phyloP scores from a whole-genome alignment of 208 protist genomes.

The Vickermania ingenoplastis region DNA sequence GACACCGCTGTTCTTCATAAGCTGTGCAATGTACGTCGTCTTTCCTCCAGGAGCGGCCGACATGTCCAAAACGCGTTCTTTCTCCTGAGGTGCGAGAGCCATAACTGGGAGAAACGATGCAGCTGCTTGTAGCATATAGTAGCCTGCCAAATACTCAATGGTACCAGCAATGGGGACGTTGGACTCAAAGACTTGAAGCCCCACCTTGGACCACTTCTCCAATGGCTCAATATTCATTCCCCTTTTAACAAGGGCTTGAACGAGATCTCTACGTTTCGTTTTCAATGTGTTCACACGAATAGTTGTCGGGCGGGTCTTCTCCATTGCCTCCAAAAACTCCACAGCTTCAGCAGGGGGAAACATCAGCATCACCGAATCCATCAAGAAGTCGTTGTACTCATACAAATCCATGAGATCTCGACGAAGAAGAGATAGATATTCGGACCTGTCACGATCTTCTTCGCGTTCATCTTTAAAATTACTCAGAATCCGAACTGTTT shows the following conservation, averaged over 20 bases:
- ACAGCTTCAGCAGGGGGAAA: conserved; percentile 91
- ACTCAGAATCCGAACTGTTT: conserved; percentile 88
- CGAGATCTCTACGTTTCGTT: conserved; percentile 91
- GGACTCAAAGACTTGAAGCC: conserved; percentile 97
- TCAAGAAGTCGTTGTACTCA: conserved; percentile 93
- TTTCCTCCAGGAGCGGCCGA: conserved; percentile 98
- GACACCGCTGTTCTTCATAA: conserved; percentile 99
- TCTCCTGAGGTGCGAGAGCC: conserved; percentile 91
- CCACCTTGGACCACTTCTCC: conserved; percentile 95
- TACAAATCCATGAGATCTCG: conserved; percentile 92
- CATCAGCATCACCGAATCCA: conserved; percentile 91
- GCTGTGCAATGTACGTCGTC: conserved; percentile 95
- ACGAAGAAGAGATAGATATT: conserved; percentile 90
- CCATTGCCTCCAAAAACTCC: conserved; percentile 97
- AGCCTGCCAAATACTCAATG: conserved; percentile 98
- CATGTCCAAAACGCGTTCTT: conserved; percentile 97
- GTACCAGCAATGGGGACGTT: conserved; percentile 98
- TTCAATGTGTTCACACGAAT: conserved; percentile 99
- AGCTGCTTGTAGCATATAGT: conserved; percentile 99
- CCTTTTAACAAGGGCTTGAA: conserved; percentile 90
- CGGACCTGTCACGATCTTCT: conserved; percentile 62
- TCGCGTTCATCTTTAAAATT: conserved; percentile 90
- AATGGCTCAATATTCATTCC: conserved; percentile 97
- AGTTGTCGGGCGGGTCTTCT: conserved; percentile 95
- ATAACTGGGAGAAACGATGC: conserved; percentile 98